These are phyloP conservation scores for Trichosporon sp. DNA, from an alignment of 1,284 basidiomycete genomes.

Conservation along the genomic window DNA sequence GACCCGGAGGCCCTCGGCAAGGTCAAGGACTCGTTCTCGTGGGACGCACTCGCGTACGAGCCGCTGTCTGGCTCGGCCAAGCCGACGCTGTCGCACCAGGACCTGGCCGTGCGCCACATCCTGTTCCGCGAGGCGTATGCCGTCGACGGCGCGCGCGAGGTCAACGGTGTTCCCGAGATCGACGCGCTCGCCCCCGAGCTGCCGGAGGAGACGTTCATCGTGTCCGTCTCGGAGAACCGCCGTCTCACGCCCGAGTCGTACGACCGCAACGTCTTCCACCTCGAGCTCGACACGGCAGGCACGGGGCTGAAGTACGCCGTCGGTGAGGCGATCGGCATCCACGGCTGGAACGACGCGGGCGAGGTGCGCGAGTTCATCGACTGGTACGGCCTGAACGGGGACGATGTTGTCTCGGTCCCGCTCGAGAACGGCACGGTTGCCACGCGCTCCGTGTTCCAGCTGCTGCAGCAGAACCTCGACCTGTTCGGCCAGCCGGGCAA, in stretches of 20 bases:
- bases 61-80: conserved; percentile 36
- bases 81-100: conserved; percentile 56
- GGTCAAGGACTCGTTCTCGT: conserved; percentile 42
- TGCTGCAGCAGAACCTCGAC: conserved; percentile 93
- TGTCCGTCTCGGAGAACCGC: conserved; percentile 88
- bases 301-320: conserved; percentile 94
- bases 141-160: conserved; percentile 51
- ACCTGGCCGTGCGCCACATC: conserved; percentile 81
- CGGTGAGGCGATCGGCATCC: conserved; percentile 92
- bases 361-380: conserved; percentile 84
- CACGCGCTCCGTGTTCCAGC: conserved; percentile 89
- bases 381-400: conserved; percentile 85
- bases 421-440: conserved; percentile 52
- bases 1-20: conserved; percentile 41
- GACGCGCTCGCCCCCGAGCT: conserved; percentile 78
- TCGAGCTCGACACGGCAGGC: conserved; percentile 87
- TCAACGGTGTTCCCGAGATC: conserved; percentile 49
- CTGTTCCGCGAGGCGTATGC: conserved; percentile 71
- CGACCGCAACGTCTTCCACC: conserved; percentile 97
- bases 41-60: conserved; percentile 42
- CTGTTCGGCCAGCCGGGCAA: conserved; percentile 94
- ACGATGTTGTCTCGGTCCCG: conserved; percentile 76
- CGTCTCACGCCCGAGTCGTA: conserved; percentile 92
- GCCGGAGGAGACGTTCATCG: conserved; percentile 84
- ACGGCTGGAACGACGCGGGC: conserved; percentile 92